Evolutionary conservation across 306 rosid genomes (phyloP).

Genomic region (Abrus precatorius): DNA sequence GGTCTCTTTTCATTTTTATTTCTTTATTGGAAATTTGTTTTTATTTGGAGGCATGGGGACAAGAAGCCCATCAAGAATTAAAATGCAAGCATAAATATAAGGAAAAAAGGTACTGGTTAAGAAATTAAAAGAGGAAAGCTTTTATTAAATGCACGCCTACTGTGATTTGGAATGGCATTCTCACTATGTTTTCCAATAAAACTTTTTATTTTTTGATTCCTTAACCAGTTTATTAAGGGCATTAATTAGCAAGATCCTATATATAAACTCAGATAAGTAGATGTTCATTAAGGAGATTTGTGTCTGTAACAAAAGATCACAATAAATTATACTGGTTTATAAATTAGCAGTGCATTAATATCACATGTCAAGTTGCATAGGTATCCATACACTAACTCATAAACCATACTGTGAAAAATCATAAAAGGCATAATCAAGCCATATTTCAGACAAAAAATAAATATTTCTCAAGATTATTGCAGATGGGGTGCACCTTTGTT

Average conservation of each 20-base stretch:
- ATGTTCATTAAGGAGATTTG: conserved; percentile 12
- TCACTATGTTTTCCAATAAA: too few relatives aligned
- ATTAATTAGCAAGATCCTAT: neutral
- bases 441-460: conserved; percentile 39
- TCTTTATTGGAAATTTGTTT: neutral
- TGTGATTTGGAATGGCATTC: too few relatives aligned
- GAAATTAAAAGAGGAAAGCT: too few relatives aligned
- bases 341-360: too few relatives aligned
- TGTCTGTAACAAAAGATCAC: conserved; percentile 15
- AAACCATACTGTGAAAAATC: conserved; percentile 13
- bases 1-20: neutral
- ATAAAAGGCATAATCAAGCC: conserved; percentile 29
- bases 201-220: too few relatives aligned
- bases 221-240: too few relatives aligned
- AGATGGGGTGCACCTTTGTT: conserved; percentile 71
- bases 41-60: neutral
- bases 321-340: conserved; percentile 18
- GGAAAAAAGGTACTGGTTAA: too few relatives aligned
- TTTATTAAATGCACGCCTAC: too few relatives aligned
- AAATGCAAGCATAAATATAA: conserved; percentile 13
- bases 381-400: conserved; percentile 11
- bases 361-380: neutral
- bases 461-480: conserved; percentile 44
- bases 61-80: conserved; percentile 27
- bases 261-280: conserved; percentile 25